Base-by-base conservation (phyloP, 768 basidiomycete species). In the Auricularia sp. region DNA sequence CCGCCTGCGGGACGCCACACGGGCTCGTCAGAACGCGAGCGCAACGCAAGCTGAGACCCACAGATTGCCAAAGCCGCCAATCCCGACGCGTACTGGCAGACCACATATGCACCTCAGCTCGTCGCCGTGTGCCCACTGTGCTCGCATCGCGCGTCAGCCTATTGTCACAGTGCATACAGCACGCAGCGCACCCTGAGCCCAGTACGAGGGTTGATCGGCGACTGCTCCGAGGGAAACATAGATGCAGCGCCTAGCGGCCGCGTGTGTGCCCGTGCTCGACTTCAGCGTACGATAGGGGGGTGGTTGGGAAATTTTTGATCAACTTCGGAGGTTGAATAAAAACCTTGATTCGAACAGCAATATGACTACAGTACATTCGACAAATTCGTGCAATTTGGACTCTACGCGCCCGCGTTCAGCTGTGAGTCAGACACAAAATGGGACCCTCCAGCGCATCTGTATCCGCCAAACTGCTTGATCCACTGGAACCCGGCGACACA, bases 401-500 rank as follows among this genome's bases (percentile, higher is more conserved):
- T 51, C 18, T 51, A 51, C 33, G 39, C 34, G 66, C 62, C 74
- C 76, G 35, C 62, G 0, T 69, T 68, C 29, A 82, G 64, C 58
- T 74, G 69, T 5, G 36, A 53, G 56, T 77, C 66, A 12, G 63
- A 61, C 5, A 82, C 66, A 63, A 74, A 81, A 68, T 83, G 82
- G 1, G 53, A n/a, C 1, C 83, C 82, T 2, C 78, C 83, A 2
- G 74, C 69, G 66, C 82, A 84, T 12, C 80, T 70, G 72, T 80
- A 84, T 2, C 81, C 82, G 3, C 61, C 67, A 0, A 11, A 2
- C 62, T 77, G 74, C 59, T 71, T 74, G 61, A 79, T 76, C 84
- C 83, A 84, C 8, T 21, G 68, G 64, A 67, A 84, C 1, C 83
- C 83, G 23, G 66, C 72, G 3, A 71, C 69, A 66, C 86, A 87